Evolutionary conservation across 257 asterid genomes (phyloP), one percentile per base, ranked within the genome.

Genomic region (Salvia miltiorrhiza): DNA sequence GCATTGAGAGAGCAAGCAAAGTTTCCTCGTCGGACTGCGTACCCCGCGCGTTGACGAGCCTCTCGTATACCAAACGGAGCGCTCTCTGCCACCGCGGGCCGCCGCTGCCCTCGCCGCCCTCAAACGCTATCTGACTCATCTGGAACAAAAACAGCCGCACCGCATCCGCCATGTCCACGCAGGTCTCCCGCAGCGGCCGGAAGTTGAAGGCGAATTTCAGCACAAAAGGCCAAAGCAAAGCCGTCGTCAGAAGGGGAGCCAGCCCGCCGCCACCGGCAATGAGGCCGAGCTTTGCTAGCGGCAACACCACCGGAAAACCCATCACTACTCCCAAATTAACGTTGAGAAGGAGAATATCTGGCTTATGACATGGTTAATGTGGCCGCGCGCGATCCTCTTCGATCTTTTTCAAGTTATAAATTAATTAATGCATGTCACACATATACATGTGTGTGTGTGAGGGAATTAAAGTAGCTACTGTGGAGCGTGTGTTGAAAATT

Each of bases 1-100:
- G 73, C 47, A 86, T 82, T 2, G 91, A 84, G 56, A 87, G 63
- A 9, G 80, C 75, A 35, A 67, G 72, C 52, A 90, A 76, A 63
- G 82, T 83, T 8, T 88, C 97, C 75, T 86, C 92, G 23, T 77
- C 84, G 6, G 64, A 41, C 20, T 53, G 85, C 7, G 78, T 65
- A 19, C 65, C 82, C 69, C 93, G 76, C 8, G 69, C 78, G 54
- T 72, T 86, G 0, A 19, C 53, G 35, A 82, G 19, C 49, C 88
- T 80, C 70, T 77, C 82, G 44, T 3, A 65, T 20, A 90, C 78
- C 44, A 88, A 32, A 45, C 88, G 86, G 50, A 86, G 55, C 14
- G 87, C 88, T 76, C 95, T 65, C 78, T 73, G 88, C 88, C 90
- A 84, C 75, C 95, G 77, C 40, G 72, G 69, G 1, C 72, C 76